A percentile compares a stretch with the other conserved stretches of the same genome.
Conservation (phyloP, 768 basidiomycete genomes). For the Boletellus emodensis region DNA sequence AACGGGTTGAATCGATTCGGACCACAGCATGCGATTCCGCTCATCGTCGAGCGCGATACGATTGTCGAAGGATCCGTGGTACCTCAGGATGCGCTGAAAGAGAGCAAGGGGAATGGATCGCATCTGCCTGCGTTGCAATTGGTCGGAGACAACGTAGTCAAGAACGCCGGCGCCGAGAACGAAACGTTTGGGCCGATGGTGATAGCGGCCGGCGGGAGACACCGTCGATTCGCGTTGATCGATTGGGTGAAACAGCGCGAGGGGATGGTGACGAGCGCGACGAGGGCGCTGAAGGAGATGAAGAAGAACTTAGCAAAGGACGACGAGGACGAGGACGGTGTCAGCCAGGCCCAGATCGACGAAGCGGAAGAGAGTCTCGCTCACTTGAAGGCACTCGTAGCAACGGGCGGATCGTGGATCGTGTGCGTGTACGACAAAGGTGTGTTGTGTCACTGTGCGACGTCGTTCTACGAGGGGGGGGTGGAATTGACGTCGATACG, state of each 20-base stretch:
- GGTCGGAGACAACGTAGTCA: too few relatives aligned
- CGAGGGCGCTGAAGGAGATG: too few relatives aligned
- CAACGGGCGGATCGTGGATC: not conserved
- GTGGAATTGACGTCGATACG: too few relatives aligned
- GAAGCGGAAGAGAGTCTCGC: not conserved
- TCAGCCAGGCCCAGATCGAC: not conserved
- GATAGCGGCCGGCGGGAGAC: not conserved
- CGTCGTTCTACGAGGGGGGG: too few relatives aligned
- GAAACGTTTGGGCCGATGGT: not conserved
- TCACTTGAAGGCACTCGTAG: not conserved
- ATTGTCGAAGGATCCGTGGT: too few relatives aligned
- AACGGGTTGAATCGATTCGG: not conserved
- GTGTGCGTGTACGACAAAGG: not conserved
- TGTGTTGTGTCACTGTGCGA: not conserved
- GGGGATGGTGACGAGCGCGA: not conserved
- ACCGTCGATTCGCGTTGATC: not conserved
- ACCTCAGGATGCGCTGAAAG: not conserved
- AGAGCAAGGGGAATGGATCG: not conserved
- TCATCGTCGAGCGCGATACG: not conserved
- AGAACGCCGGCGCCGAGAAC: too few relatives aligned
- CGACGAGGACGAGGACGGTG: not conserved
- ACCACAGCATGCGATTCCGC: not conserved
- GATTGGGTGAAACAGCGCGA: not conserved
- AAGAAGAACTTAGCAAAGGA: not conserved
- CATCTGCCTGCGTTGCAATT: not conserved